Percentiles rank a stretch among this genome's conserved stretches.
Evolutionary conservation across 2,329 filamentous ascomycete genomes (phyloP).

Genomic region (Diaporthe batatas): DNA sequence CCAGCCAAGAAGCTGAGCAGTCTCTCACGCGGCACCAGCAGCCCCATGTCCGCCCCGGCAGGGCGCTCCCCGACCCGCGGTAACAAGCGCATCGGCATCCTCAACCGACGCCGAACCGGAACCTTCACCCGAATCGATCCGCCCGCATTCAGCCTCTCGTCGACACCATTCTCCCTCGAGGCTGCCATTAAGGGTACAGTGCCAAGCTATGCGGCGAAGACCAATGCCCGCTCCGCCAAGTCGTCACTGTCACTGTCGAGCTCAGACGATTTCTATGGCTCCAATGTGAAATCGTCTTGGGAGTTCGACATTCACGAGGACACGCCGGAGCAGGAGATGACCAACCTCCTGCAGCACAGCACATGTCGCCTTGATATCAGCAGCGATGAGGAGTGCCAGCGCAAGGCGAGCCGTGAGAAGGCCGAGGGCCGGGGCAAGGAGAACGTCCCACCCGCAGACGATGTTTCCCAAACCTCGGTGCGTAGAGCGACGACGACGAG

Average conservation of each 20-base stretch:
- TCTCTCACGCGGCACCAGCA: conserved; percentile 60
- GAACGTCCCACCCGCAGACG: conserved; percentile 84
- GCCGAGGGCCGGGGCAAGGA: conserved; percentile 84
- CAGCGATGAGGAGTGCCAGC: conserved; percentile 83
- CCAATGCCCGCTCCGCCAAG: conserved; percentile 45
- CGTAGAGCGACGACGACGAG: conserved; percentile 50
- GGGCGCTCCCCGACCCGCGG: conserved; percentile 82
- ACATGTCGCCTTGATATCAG: conserved; percentile 89
- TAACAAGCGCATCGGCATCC: conserved; percentile 75
- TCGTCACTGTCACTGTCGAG: conserved; percentile 34
- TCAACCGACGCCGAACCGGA: conserved; percentile 76
- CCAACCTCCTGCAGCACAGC: conserved; percentile 92
- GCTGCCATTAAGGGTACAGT: conserved; percentile 85
- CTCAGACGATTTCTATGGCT: conserved; percentile 51
- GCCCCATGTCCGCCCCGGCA: conserved; percentile 75
- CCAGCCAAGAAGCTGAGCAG: conserved; percentile 61
- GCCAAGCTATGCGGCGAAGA: conserved; percentile 68
- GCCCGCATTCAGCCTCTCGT: conserved; percentile 67
- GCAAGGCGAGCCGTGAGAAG: conserved; percentile 63
- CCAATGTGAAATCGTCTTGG: conserved; percentile 75
- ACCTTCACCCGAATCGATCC: conserved; percentile 79
- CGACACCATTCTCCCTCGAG: conserved; percentile 84
- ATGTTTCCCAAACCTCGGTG: conserved; percentile 70
- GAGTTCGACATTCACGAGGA: conserved; percentile 97
- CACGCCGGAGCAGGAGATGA: conserved; percentile 88